Conservation (phyloP, 208 protist species). For the Crithidia brevicula region DNA sequence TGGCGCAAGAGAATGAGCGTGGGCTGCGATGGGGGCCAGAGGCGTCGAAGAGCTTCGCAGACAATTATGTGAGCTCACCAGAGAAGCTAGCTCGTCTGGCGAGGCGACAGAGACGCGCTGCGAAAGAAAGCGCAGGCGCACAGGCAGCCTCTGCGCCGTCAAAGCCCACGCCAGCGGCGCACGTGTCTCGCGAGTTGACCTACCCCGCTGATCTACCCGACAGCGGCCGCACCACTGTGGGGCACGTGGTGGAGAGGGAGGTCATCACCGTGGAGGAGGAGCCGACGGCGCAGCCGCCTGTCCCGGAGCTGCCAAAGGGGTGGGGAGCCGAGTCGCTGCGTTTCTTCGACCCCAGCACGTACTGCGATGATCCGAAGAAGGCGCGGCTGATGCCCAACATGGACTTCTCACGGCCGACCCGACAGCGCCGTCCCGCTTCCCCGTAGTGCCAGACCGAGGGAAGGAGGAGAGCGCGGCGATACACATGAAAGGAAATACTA, state of each 20-base stretch:
- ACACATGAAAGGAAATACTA: too few species aligned
- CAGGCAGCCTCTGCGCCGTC: constrained; percentile 24
- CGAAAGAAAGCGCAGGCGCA: constrained; percentile 14
- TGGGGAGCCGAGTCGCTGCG: constrained; percentile 72
- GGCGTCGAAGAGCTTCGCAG: constrained; percentile 67
- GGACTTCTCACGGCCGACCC: constrained; percentile 19
- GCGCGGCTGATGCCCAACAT: constrained; percentile 43
- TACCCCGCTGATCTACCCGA: constrained; percentile 11
- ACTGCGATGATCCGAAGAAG: constrained; percentile 76
- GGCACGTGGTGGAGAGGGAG: constrained; percentile 34
- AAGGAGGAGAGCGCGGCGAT: too few species aligned
- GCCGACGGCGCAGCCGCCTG: neutral
- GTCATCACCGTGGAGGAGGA: constrained; percentile 34
- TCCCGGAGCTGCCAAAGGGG: constrained; percentile 48
- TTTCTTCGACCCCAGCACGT: constrained; percentile 83
- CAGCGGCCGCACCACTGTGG: constrained; percentile 37
- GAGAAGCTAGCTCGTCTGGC: constrained; percentile 54
- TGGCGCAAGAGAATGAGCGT: neutral
- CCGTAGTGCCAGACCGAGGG: too few species aligned
- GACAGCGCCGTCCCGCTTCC: constrained; percentile 19
- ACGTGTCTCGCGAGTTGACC: constrained; percentile 12
- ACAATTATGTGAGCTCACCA: constrained; percentile 72
- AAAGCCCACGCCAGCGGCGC: neutral
- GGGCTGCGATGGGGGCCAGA: constrained; percentile 68
- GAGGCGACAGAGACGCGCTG: constrained; percentile 9